Evolutionary conservation across 2,329 filamentous ascomycete genomes (phyloP).

Genomic region (Diaporthe sp.): DNA sequence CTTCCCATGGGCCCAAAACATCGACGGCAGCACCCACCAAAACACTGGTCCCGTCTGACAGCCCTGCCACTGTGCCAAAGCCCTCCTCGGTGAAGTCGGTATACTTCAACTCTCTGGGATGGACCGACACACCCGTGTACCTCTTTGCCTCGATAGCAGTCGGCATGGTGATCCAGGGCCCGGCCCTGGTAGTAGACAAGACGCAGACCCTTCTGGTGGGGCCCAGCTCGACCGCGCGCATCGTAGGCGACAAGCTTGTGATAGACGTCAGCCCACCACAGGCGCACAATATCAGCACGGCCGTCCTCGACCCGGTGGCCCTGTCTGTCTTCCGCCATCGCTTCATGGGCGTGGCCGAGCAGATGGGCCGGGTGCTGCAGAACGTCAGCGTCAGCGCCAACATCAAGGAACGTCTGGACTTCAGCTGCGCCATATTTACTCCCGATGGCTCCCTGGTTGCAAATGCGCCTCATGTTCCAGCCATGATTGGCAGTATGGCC

Average conservation of each 20-base stretch:
- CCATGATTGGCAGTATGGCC: constrained; percentile 57
- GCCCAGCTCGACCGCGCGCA: constrained; percentile 52
- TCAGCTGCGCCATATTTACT: constrained; percentile 58
- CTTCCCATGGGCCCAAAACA: neutral
- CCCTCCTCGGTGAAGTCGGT: constrained; percentile 26
- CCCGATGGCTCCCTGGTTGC: constrained; percentile 56
- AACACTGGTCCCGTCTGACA: neutral
- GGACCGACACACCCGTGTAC: constrained; percentile 43
- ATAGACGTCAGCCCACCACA: constrained; percentile 48
- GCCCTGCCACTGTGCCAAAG: neutral
- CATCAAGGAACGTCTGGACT: constrained; percentile 59
- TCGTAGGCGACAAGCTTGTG: constrained; percentile 54
- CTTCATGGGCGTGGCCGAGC: constrained; percentile 71
- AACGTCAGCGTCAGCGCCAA: constrained; percentile 67
- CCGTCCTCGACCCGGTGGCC: neutral
- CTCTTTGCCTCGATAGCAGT: constrained; percentile 27
- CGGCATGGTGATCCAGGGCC: constrained; percentile 1
- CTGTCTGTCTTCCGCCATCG: constrained; percentile 68
- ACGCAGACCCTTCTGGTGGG: constrained; percentile 61
- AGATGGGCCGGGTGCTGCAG: constrained; percentile 69
- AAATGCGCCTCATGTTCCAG: constrained; percentile 56
- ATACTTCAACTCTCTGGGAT: constrained; percentile 42
- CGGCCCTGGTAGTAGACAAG: constrained; percentile 47
- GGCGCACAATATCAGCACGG: constrained; percentile 10
- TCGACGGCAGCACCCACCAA: neutral